Evolutionary conservation across 768 basidiomycete genomes (phyloP), one percentile per base, ranked within the genome.

Genomic region (Candolleomyces eurysporus): DNA sequence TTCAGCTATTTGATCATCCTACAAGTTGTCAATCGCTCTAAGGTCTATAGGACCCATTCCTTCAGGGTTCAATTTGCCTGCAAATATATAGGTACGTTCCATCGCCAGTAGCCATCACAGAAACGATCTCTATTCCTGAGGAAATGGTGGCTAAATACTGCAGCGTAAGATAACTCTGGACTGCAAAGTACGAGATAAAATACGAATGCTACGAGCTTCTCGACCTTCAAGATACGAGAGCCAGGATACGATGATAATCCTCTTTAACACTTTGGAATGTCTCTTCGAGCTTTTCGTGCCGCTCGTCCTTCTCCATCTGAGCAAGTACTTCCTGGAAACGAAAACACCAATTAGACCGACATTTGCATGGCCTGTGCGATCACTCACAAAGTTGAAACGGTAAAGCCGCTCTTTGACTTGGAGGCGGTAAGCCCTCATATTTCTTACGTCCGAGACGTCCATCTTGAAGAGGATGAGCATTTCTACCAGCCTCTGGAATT

Each of bases 391-490:
- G 76, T 98, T 99, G 76, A 98, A 98, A 21, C 94, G 83, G 69
- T 92, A 98, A 48, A 99, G 74, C 42, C 97, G 84, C 72, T 97
- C 94, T 75, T 99, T 99, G 69, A 96, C 94, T 72, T 94, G 91
- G 36, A 99, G 72, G 57, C 96, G 81, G 72, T 90, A 97, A 10
- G 89, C 86, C 57, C 79, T 84, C 66, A 79, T 73, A 26, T 79
- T 77, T 26, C 76, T 78, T 57, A 75, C 64, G 68, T 96, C 88
- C 3, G 74, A 68, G 5, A 84, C 79, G 65, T 94, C 85, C 63
- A 96, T 75, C 39, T 86, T 83, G 58, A 85, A 71, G 63, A 96
- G 80, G 55, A 92, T 84, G 26, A 97, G 78, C 92, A 97, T 97
- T 75, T 99, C 97, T 43, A 92, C 76, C 22, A 98, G 81, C 32